Percentiles rank a stretch among this genome's conserved stretches.
These are phyloP conservation scores for Puccinia horiana DNA, from an alignment of 1,284 basidiomycete species.

Conservation along the genomic window DNA sequence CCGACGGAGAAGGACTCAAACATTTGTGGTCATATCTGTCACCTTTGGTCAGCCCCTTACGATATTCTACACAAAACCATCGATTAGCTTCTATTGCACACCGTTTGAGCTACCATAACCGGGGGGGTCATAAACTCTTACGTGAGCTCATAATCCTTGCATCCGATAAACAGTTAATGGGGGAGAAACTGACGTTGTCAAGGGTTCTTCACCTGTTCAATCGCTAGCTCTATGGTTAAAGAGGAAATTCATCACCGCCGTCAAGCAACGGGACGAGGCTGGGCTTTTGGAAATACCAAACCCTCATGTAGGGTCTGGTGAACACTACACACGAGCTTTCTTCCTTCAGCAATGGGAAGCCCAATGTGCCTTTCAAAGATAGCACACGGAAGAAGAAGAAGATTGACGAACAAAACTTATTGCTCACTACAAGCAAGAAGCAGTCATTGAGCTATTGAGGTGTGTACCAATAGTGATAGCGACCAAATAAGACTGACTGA, in stretches of 20 bases:
- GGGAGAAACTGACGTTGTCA: too few species aligned
- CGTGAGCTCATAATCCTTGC: too few species aligned
- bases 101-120: neutral
- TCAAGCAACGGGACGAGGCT: too few species aligned
- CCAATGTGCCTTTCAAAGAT: neutral
- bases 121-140: too few species aligned
- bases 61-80: neutral
- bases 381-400: neutral
- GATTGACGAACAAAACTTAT: neutral
- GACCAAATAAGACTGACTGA: too few species aligned
- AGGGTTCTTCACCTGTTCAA: too few species aligned
- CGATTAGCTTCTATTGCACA: neutral
- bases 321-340: neutral
- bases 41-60: neutral
- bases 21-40: too few species aligned
- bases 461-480: too few species aligned
- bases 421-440: neutral
- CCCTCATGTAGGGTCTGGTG: neutral
- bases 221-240: too few species aligned
- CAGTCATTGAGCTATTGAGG: neutral
- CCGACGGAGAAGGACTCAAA: conserved; percentile 3
- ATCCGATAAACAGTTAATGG: too few species aligned
- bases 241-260: too few species aligned
- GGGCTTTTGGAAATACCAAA: neutral
- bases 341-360: neutral